Conservation (phyloP, 768 basidiomycete genomes). For the Mrakia gelida region DNA sequence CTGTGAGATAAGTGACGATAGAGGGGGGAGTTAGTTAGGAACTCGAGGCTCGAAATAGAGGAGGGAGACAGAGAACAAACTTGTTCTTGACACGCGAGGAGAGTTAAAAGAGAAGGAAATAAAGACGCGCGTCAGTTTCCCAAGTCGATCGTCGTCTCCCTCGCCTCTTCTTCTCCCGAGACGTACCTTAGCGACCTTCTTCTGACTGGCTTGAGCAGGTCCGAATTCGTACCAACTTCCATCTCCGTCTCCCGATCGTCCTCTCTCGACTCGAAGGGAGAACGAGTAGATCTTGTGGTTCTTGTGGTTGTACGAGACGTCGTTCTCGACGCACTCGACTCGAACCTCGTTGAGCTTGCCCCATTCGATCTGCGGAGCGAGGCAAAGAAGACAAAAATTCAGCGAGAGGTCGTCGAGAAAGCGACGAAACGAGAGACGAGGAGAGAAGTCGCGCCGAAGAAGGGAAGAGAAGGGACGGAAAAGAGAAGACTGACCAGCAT, state of each 20-base stretch:
- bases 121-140: background rate
- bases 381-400: background rate
- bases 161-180: background rate
- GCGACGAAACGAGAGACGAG: background rate
- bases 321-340: constrained; percentile 3
- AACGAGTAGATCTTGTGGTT: background rate
- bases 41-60: background rate
- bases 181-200: background rate
- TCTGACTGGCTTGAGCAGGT: background rate
- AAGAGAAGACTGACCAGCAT: background rate
- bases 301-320: background rate
- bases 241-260: background rate
- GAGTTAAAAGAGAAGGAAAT: background rate
- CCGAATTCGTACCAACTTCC: background rate
- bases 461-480: background rate
- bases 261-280: background rate
- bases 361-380: background rate
- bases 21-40: too few species aligned
- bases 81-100: background rate
- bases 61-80: background rate
- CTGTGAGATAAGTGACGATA: too few species aligned
- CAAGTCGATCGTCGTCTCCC: too few species aligned
- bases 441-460: background rate
- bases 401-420: background rate
- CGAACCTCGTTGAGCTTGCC: background rate